Base-by-base conservation (phyloP, 805 yeast genomes). In the Saccharomycopsis schoenii region DNA sequence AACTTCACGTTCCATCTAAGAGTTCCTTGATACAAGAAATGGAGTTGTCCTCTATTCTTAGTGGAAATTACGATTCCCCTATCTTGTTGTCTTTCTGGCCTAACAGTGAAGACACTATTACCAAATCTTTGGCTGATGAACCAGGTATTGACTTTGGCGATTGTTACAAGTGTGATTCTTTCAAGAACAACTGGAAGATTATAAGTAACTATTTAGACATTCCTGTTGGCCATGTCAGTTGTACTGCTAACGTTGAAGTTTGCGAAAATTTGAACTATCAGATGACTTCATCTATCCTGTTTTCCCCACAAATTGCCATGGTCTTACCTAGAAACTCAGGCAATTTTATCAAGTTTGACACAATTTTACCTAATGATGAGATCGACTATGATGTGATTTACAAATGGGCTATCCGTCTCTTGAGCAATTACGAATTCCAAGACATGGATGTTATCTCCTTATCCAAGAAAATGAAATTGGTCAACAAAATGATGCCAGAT, bases 11-110 rank as follows among this genome's bases (percentile, higher is more conserved):
- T 21, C 75, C 77, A 19, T 76, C 81, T 57, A 67, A 75, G 25
- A 80, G 84, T 40, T 66, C 68, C 37, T 62, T 68, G 14, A 65
- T 82, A 24, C 69, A 73, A 37, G 73, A 78, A 1, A 76, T 74
- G 58, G 74, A 77, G 14, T 68, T 86, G 66, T 61, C 83, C 55
- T 70, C 76, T 14, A 66, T 84, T 4, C 72, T 86, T 10, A 80
- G 80, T 0, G 89, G 89, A 1, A 67, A 68, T 10, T 75, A 78
- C 17, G 68, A 71, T 1, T 72, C 73, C 34, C 88, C 93, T 1
- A 71, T 75, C 59, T 72, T 88, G 64, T 76, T 88, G 2, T 79
- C 88, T 15, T 83, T 88, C 62, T 86, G 87, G 82, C 91, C 92
- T 1, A 72, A 83, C 2, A 70, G 77, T 4, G 75, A 77, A 55